Conservation (phyloP, 805 yeast species). For the Hagleromyces aurorensis region DNA sequence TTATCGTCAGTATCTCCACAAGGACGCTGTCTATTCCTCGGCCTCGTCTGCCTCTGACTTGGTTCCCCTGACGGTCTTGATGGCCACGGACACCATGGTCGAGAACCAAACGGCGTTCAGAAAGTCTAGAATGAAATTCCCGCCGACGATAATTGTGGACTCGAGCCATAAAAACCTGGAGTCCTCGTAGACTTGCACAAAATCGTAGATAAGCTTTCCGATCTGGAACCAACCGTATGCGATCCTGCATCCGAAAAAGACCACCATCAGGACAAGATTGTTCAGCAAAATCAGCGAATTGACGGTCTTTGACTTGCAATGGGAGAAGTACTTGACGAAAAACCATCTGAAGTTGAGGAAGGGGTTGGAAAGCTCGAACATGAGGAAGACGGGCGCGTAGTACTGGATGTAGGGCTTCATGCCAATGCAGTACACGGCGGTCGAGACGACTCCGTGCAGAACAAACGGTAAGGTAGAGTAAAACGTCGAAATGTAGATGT, state of each 20-base stretch:
- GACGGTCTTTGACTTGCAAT: conserved; percentile 33
- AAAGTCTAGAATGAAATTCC: conserved; percentile 51
- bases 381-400: conserved; percentile 66
- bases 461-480: conserved; percentile 58
- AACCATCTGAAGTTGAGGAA: conserved; percentile 88
- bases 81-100: conserved; percentile 65
- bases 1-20: too few species aligned
- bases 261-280: conserved; percentile 42
- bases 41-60: too few species aligned
- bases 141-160: conserved; percentile 29
- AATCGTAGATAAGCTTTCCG: conserved; percentile 37
- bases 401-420: conserved; percentile 67
- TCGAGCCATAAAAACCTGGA: conserved; percentile 40
- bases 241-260: conserved; percentile 67
- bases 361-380: conserved; percentile 83
- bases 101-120: conserved; percentile 75
- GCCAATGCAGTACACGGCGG: conserved; percentile 58
- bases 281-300: conserved; percentile 45
- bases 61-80: conserved; percentile 23
- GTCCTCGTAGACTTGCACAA: conserved; percentile 34
- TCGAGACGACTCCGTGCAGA: conserved; percentile 67
- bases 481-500: conserved; percentile 51
- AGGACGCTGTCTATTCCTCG: too few species aligned
- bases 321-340: conserved; percentile 33
- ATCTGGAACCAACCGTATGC: conserved; percentile 79